Evolutionary conservation across 495 filamentous ascomycete species (phyloP).

Genomic region (Hypomontagnella submonticulosa): DNA sequence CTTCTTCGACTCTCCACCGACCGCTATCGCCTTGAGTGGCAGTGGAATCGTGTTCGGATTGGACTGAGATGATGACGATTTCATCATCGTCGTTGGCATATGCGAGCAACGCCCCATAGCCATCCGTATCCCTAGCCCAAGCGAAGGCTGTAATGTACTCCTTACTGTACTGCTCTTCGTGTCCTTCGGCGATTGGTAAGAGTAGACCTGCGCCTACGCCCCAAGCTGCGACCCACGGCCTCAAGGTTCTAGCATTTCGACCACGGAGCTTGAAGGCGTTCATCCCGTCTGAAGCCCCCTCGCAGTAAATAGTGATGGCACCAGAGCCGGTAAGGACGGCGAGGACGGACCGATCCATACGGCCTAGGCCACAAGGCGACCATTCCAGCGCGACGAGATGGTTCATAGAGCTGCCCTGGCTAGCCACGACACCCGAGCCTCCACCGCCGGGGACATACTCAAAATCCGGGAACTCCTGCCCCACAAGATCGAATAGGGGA

Average conservation of each 20-base stretch:
- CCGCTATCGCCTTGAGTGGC: conserved; percentile 38
- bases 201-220: conserved; percentile 59
- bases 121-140: conserved; percentile 56
- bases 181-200: conserved; percentile 48
- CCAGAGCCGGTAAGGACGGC: conserved; percentile 55
- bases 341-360: conserved; percentile 56
- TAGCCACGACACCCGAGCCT: conserved; percentile 55
- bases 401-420: conserved; percentile 59
- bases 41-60: conserved; percentile 40
- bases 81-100: conserved; percentile 57
- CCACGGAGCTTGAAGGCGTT: conserved; percentile 32
- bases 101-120: conserved; percentile 52
- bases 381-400: conserved; percentile 57
- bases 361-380: conserved; percentile 58
- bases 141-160: conserved; percentile 58
- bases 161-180: conserved; percentile 41
- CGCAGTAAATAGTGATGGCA: conserved; percentile 56
- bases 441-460: conserved; percentile 51
- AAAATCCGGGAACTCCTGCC: conserved; percentile 34
- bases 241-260: conserved; percentile 34
- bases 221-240: conserved; percentile 51
- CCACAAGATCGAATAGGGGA: conserved; percentile 34
- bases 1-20: conserved; percentile 56
- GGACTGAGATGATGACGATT: conserved; percentile 56
- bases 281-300: conserved; percentile 46